These are phyloP conservation scores for Oryza glaberrima DNA, from an alignment of 176 grass and related monocot species.

Conservation along the genomic window DNA sequence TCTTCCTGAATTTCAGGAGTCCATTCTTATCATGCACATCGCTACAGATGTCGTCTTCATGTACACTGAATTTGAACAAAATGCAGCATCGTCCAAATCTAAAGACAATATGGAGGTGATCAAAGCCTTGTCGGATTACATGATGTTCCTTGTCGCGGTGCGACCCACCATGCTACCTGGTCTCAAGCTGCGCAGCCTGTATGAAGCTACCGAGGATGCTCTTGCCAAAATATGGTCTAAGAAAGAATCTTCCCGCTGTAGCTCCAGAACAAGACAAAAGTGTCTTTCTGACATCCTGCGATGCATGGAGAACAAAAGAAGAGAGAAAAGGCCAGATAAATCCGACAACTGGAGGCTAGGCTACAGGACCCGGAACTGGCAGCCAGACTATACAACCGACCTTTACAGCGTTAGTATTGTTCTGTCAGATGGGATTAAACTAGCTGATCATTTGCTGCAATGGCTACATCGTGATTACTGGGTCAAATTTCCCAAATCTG, in stretches of 20 bases:
- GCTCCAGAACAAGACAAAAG: fast-evolving
- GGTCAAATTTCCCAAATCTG: neutral
- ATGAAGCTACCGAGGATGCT: neutral
- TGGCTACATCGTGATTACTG: neutral
- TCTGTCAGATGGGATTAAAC: neutral
- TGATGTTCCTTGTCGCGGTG: neutral
- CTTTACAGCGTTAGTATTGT: neutral
- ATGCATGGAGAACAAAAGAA: fast-evolving
- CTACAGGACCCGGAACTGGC: neutral
- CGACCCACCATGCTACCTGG: neutral
- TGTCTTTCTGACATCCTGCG: neutral
- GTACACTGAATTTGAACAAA: neutral
- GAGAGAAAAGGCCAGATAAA: neutral
- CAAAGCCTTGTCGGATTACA: neutral
- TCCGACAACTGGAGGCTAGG: neutral
- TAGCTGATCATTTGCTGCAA: neutral
- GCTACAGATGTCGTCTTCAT: neutral
- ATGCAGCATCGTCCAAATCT: neutral
- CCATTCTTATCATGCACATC: neutral
- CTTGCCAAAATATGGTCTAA: too few relatives aligned
- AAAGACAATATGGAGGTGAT: neutral
- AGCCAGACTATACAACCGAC: neutral
- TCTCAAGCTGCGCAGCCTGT: neutral
- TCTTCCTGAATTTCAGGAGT: neutral
- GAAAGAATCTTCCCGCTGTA: too few relatives aligned